These are phyloP conservation scores for Pezizomycotina sp. DNA, from an alignment of 2,329 filamentous ascomycete genomes.

Conservation along the genomic window DNA sequence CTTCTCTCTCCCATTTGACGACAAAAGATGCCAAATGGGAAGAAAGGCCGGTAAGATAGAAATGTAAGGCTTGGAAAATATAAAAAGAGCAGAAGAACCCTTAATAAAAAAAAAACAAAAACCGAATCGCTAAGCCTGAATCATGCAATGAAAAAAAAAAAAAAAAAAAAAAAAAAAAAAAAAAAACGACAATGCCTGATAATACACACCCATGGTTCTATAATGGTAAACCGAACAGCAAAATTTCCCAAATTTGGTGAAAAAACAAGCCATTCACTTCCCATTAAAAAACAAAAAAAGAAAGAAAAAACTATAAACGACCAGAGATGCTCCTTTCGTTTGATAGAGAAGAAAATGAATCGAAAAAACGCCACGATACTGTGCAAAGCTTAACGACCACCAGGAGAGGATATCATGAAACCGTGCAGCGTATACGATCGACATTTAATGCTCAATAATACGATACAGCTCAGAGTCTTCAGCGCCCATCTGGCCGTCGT, in stretches of 20 bases:
- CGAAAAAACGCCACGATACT: not conserved
- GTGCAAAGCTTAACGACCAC: no score
- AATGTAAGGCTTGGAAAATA: not conserved
- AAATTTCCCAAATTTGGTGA: not conserved
- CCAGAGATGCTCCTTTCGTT: not conserved
- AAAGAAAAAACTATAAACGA: not conserved
- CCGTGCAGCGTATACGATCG: not conserved
- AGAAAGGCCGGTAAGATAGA: no score
- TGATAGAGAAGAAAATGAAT: not conserved
- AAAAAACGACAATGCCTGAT: not conserved
- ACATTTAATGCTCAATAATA: not conserved
- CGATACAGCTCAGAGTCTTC: conserved; percentile 16
- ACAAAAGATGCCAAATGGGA: no score
- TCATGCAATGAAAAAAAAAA: not conserved
- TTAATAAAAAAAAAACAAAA: not conserved
- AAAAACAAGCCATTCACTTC: not conserved
- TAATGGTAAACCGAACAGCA: not conserved
- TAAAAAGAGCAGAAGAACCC: not conserved
- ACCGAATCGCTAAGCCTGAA: not conserved
- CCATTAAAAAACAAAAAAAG: not conserved
- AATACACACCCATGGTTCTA: not conserved
- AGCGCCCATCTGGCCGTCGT: conserved; percentile 32
- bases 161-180: not conserved
- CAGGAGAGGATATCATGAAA: not conserved
- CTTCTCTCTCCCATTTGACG: no score